These are phyloP conservation scores for Apostasia ramifera DNA, from an alignment of 106 monocot species.

Conservation along the genomic window DNA sequence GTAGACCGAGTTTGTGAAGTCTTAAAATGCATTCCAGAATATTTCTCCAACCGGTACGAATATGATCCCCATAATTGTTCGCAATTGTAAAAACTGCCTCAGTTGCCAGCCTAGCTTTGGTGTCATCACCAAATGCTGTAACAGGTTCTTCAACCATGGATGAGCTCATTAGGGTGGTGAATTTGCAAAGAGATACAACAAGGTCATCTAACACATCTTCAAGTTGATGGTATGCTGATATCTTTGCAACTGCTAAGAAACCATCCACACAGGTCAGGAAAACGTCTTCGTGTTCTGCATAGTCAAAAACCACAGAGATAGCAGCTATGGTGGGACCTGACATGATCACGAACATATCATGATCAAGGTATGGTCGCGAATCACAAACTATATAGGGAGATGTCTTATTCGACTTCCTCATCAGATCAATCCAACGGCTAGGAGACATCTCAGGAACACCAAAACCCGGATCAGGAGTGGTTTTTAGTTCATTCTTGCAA, in stretches of 20 bases:
- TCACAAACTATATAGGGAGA: conserved; percentile 33
- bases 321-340: conserved; percentile 52
- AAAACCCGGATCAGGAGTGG: conserved; percentile 37
- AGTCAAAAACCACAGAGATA: conserved; percentile 58
- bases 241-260: conserved; percentile 46
- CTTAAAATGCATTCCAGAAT: conserved; percentile 49
- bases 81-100: conserved; percentile 48
- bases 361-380: conserved; percentile 36
- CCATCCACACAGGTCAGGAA: conserved; percentile 36
- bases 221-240: conserved; percentile 46
- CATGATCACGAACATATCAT: conserved; percentile 61
- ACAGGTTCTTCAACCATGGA: conserved; percentile 41
- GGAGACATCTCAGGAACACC: conserved; percentile 43
- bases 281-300: conserved; percentile 43
- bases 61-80: conserved; percentile 50
- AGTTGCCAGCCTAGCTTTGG: conserved; percentile 50
- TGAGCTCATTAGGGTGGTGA: conserved; percentile 36
- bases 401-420: conserved; percentile 39
- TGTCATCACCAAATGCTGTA: conserved; percentile 48
- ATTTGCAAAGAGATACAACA: conserved; percentile 49
- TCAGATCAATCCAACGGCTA: conserved; percentile 56
- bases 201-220: conserved; percentile 47
- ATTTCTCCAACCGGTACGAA: conserved; percentile 49
- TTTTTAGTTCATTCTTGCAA: conserved; percentile 51
- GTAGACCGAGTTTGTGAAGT: conserved; percentile 43